Evolutionary conservation across 2,329 filamentous ascomycete genomes (phyloP), one percentile per base, ranked within the genome.

Genomic region (Sporothrix pseudoabietina): DNA sequence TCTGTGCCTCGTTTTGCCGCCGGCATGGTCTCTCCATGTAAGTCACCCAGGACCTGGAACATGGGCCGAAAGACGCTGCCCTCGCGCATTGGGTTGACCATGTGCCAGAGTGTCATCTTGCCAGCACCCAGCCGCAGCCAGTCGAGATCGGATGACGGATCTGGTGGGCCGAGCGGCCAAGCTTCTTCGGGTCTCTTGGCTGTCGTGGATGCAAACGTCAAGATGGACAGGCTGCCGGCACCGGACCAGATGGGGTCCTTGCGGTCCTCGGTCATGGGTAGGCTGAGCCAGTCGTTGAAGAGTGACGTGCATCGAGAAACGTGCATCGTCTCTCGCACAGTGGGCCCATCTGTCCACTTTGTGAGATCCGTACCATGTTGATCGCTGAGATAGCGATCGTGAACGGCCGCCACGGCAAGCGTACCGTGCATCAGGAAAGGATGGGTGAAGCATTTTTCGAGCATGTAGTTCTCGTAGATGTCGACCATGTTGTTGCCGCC

Each of bases 181-280:
- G 81, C 77, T 14, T 80, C 74, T 61, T 80, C 78, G 0, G 79
- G 76, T 0, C 71, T 75, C 65, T 69, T 70, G 1, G 81, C 80
- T 61, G 85, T 82, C 0, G 82, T 79, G 1, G 80, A 82, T 0
- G 82, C 79, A 74, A 85, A 84, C 0, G 80, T 75, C 0, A 85
- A 63, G 1, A 85, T 77, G 1, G 80, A 81, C 0, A 86, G 75
- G 8, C 82, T 81, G 30, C 84, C 82, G 0, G 84, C 84, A 6
- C 83, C 84, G 2, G 79, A 83, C 85, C 85, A 86, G 3, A 86
- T 81, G 14, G 84, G 77, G 74, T 86, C 85, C 57, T 80, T 84
- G 22, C 83, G 82, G 69, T 77, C 73, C 0, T 77, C 57, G 26
- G 77, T 59, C 61, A 85, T 80, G 0, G 81, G 80, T 9, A 80